A percentile compares a stretch with the other conserved stretches of the same genome.
These are phyloP conservation scores for Fistulifera solaris DNA, from an alignment of 108 stramenopile genomes.

Conservation along the genomic window DNA sequence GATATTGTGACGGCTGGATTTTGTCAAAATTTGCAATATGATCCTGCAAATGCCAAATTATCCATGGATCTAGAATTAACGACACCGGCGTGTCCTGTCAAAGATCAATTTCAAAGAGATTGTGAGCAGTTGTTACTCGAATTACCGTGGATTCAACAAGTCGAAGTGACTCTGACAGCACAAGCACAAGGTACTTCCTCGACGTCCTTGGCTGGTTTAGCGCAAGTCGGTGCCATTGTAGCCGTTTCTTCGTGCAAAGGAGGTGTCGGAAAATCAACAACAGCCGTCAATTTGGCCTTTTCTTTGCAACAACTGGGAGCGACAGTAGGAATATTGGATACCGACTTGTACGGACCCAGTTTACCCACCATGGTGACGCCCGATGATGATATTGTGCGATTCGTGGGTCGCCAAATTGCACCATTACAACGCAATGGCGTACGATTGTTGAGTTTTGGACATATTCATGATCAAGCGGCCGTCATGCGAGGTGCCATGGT, in stretches of 20 bases:
- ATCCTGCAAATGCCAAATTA: conserved; percentile 32
- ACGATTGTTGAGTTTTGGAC: conserved; percentile 85
- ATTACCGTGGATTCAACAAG: conserved; percentile 33
- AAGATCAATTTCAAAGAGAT: conserved; percentile 50
- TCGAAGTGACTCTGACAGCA: conserved; percentile 51
- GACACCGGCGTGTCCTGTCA: conserved; percentile 71
- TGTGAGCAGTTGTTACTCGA: conserved; percentile 46
- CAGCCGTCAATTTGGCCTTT: conserved; percentile 92
- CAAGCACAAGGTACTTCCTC: conserved; percentile 39
- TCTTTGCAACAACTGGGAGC: conserved; percentile 72
- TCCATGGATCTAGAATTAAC: conserved; percentile 68
- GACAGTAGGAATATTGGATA: conserved; percentile 91
- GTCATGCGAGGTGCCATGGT: conserved; percentile 88
- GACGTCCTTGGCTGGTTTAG: conserved; percentile 41
- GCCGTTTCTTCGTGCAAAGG: conserved; percentile 88
- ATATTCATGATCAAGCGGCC: conserved; percentile 77
- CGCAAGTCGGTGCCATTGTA: conserved; percentile 62
- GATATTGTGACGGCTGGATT: conserved; percentile 77
- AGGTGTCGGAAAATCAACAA: conserved; percentile 97
- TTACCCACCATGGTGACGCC: conserved; percentile 79
- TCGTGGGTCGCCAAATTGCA: conserved; percentile 68
- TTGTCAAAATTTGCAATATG: conserved; percentile 51
- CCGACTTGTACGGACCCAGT: conserved; percentile 94
- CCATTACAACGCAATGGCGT: conserved; percentile 75
- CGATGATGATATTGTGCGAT: conserved; percentile 65